These are phyloP conservation scores for Harringtonia lauricola DNA, from an alignment of 2,329 filamentous ascomycete species.

Conservation along the genomic window DNA sequence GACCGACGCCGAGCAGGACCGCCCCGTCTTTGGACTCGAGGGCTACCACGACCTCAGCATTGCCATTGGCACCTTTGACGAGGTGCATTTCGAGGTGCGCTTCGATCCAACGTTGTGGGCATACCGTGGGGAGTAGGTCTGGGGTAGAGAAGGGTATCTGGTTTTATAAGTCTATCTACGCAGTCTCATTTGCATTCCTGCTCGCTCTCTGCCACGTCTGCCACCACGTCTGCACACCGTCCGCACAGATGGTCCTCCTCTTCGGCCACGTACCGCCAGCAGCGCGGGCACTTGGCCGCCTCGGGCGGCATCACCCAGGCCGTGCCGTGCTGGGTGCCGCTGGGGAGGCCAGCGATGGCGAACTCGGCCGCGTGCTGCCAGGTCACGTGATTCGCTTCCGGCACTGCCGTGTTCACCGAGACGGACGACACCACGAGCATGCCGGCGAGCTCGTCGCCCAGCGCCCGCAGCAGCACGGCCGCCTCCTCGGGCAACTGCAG, in stretches of 20 bases:
- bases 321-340: conserved; percentile 21
- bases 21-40: conserved; percentile 55
- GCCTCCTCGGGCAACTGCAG: conserved; percentile 30
- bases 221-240: conserved; percentile 59
- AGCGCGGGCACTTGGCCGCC: conserved; percentile 67
- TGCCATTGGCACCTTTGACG: conserved; percentile 59
- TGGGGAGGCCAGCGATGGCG: too few relatives aligned
- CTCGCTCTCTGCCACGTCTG: too few relatives aligned
- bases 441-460: conserved; percentile 39
- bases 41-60: conserved; percentile 61
- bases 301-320: conserved; percentile 37
- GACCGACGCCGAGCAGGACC: conserved; percentile 49
- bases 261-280: conserved; percentile 79
- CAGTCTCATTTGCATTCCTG: not conserved
- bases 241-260: conserved; percentile 55
- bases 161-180: not conserved
- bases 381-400: conserved; percentile 18
- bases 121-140: conserved; percentile 26
- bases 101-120: conserved; percentile 50
- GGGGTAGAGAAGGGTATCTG: conserved; percentile 11
- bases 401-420: conserved; percentile 26
- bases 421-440: conserved; percentile 63
- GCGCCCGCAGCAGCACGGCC: conserved; percentile 26
- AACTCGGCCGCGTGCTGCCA: conserved; percentile 34
- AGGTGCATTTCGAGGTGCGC: conserved; percentile 55